These are phyloP conservation scores for Starmerella apis DNA, from an alignment of 805 yeast genomes.

Conservation along the genomic window DNA sequence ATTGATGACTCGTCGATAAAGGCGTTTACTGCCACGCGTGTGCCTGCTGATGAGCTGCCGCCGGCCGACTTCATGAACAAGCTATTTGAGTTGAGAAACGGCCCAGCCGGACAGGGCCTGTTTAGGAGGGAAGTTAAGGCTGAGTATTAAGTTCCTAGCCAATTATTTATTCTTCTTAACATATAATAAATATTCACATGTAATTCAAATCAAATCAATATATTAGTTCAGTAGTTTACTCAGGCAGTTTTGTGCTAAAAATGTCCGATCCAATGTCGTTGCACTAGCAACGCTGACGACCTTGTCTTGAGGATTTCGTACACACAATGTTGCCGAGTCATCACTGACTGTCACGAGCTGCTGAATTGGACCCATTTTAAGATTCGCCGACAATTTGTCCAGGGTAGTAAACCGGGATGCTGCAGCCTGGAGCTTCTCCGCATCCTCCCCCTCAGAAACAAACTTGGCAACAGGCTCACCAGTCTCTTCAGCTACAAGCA, in stretches of 20 bases:
- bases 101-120: conserved; percentile 7
- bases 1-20: conserved; percentile 27
- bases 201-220: neutral
- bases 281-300: conserved; percentile 9
- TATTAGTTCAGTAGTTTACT: conserved; percentile 1
- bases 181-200: neutral
- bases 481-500: conserved; percentile 12
- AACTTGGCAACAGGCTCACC: conserved; percentile 8
- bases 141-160: neutral
- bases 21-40: conserved; percentile 24
- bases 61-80: conserved; percentile 13
- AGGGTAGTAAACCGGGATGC: conserved; percentile 13
- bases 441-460: neutral
- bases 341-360: conserved; percentile 13
- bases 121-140: conserved; percentile 1
- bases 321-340: conserved; percentile 9
- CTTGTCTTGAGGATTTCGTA: neutral
- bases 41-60: conserved; percentile 22
- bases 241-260: conserved; percentile 14
- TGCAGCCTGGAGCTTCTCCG: neutral
- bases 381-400: conserved; percentile 17
- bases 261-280: conserved; percentile 10
- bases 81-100: conserved; percentile 11
- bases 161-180: neutral
- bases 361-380: conserved; percentile 23